phyloP scores from a whole-genome alignment of 306 rosid species.

The Vicia sativa region DNA sequence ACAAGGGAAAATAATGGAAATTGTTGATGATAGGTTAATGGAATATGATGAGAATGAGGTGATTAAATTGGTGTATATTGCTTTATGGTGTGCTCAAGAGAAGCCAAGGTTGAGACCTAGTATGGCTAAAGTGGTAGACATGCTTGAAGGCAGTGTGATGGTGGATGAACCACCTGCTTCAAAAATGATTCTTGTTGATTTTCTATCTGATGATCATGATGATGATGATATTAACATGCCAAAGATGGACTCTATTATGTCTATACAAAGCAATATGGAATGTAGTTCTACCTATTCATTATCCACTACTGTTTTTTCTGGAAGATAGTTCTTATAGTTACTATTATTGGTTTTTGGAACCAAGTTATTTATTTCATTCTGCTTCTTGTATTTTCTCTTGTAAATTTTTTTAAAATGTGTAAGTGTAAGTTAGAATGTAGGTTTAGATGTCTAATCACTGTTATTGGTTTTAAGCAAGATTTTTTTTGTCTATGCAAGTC shows the following conservation, averaged over 20 bases:
- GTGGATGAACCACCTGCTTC: slow-evolving; percentile 74
- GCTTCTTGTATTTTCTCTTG: not conserved
- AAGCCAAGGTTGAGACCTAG: slow-evolving; percentile 65
- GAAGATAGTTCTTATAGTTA: slow-evolving; percentile 36
- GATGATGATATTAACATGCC: slow-evolving; percentile 35
- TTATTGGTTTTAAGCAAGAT: too few species aligned
- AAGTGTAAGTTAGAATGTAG: not conserved
- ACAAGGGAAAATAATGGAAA: slow-evolving; percentile 69
- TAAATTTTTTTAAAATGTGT: not conserved
- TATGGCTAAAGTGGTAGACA: slow-evolving; percentile 66
- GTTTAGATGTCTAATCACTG: too few species aligned
- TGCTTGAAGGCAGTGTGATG: slow-evolving; percentile 65
- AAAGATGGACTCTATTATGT: slow-evolving; percentile 10
- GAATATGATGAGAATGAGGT: slow-evolving; percentile 60
- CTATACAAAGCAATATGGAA: slow-evolving; percentile 29
- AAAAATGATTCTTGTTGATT: slow-evolving; percentile 59
- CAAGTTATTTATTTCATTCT: not conserved
- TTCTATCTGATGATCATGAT: slow-evolving; percentile 45
- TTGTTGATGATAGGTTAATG: slow-evolving; percentile 59
- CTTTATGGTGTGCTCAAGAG: slow-evolving; percentile 86
- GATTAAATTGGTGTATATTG: slow-evolving; percentile 55
- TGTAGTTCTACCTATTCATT: slow-evolving; percentile 42
- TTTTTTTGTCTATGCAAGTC: not conserved
- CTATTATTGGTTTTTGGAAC: not conserved
- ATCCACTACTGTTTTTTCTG: slow-evolving; percentile 53